phyloP scores from a whole-genome alignment of 805 yeast genomes.

The Zygosaccharomyces gambellarensis region DNA sequence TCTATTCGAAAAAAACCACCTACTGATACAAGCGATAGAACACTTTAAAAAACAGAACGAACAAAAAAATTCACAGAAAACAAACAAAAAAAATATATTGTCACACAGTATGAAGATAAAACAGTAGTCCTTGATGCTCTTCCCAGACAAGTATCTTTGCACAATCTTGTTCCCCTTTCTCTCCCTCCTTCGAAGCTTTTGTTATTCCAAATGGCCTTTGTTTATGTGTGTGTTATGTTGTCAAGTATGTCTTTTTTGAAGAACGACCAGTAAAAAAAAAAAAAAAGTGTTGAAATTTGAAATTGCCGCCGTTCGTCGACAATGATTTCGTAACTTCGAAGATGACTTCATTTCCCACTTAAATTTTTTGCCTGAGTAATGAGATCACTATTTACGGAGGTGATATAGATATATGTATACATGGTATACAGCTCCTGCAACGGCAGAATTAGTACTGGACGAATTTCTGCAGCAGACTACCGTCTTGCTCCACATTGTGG shows the following conservation, averaged over 20 bases:
- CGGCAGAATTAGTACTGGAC: conserved; percentile 27
- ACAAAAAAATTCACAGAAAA: neutral
- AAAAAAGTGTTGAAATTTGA: neutral
- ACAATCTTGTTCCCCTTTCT: neutral
- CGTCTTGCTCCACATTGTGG: conserved; percentile 7
- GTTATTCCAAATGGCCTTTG: neutral
- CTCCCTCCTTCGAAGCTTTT: neutral
- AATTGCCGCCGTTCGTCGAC: conserved; percentile 5
- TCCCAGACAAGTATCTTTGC: neutral
- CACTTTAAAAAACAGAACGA: neutral
- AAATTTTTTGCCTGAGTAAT: neutral
- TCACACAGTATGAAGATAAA: neutral
- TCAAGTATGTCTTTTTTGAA: neutral
- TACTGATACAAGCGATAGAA: neutral
- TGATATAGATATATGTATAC: neutral
- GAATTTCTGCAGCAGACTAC: conserved; percentile 30
- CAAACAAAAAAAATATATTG: neutral
- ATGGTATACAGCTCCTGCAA: neutral
- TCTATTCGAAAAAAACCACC: neutral
- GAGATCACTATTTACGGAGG: neutral
- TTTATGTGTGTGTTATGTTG: neutral
- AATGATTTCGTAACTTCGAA: neutral
- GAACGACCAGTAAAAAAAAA: neutral
- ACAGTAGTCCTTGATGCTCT: neutral
- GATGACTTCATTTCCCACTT: neutral